These are phyloP conservation scores for Russula compacta DNA, from an alignment of 768 basidiomycete species.

Conservation along the genomic window DNA sequence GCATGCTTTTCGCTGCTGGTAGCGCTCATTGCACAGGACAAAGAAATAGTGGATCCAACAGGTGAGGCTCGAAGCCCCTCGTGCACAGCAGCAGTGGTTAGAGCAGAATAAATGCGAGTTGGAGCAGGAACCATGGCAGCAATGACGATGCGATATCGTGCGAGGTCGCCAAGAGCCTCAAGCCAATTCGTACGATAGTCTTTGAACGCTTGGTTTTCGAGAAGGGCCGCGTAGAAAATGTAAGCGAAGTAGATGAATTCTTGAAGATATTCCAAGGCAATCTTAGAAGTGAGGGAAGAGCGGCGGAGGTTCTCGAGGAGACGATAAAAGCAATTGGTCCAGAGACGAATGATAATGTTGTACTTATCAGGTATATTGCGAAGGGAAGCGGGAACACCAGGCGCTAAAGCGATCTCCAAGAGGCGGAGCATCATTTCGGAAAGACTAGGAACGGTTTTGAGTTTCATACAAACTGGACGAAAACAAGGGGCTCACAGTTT, in stretches of 20 bases:
- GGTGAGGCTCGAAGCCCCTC: constrained; percentile 25
- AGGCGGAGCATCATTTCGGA: constrained; percentile 88
- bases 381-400: constrained; percentile 79
- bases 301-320: constrained; percentile 86
- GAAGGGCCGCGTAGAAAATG: constrained; percentile 81
- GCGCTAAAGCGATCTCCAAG: constrained; percentile 75
- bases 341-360: constrained; percentile 89
- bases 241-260: constrained; percentile 96
- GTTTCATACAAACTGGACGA: constrained; percentile 2
- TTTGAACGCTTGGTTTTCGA: constrained; percentile 68
- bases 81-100: constrained; percentile 49
- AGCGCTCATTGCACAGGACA: constrained; percentile 11
- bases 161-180: constrained; percentile 93
- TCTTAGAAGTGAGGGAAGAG: constrained; percentile 56
- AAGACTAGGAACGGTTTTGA: constrained; percentile 44
- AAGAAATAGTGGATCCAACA: constrained; percentile 9
- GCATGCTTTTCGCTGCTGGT: constrained; percentile 14
- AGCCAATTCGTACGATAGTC: constrained; percentile 81
- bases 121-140: constrained; percentile 67
- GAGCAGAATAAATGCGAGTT: constrained; percentile 28
- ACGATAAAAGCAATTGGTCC: constrained; percentile 87
- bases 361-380: constrained; percentile 89
- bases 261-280: constrained; percentile 84
- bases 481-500: constrained; percentile 55
- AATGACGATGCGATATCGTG: constrained; percentile 92